Evolutionary conservation across 805 yeast genomes (phyloP), one percentile per base, ranked within the genome.

Genomic region (Candida peoriensis): DNA sequence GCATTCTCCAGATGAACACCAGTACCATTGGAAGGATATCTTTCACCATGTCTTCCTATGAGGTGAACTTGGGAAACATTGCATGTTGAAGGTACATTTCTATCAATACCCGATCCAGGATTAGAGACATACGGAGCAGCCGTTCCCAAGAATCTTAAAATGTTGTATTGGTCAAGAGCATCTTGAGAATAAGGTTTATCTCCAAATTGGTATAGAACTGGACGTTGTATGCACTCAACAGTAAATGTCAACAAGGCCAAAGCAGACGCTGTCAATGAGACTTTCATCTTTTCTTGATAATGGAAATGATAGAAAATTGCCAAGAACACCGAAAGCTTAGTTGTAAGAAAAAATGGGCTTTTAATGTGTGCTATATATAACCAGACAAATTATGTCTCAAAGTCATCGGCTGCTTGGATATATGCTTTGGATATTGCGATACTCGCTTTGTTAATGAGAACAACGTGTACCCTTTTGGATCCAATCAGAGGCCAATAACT

Each of bases 41-140:
- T 62, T 50, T 74, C 82, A 12, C 81, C 82, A 42, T 77, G 83
- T 43, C 83, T 66, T 37, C 64, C 59, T 22, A 70, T 46, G 44
- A 70, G 50, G 43, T 70, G 71, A 8, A 73, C 81, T 50, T 76
- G 81, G 41, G 74, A 75, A 30, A 75, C 63, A 0, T 55, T 46
- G 52, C 81, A 74, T 24, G 64, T 65, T 2, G 47, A 54, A n/a
- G 84, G 83, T 2, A 70, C 55, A 14, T 70, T 74, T 27, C 73
- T 62, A 27, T 65, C 60, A 30, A 77, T 68, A 10, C 83, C 82
- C 38, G 48, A 66, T 1, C 80, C 78, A 4, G 64, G 60, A 34
- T 68, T 61, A 38, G 66, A 70, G 12, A 66, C 47, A 48, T 66
- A 76, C 9, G 82, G 82, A 1, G 73, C 78, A 23, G 66, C 47